These are phyloP conservation scores for Wallemia hederae DNA, from an alignment of 1,284 basidiomycete species.

Conservation along the genomic window DNA sequence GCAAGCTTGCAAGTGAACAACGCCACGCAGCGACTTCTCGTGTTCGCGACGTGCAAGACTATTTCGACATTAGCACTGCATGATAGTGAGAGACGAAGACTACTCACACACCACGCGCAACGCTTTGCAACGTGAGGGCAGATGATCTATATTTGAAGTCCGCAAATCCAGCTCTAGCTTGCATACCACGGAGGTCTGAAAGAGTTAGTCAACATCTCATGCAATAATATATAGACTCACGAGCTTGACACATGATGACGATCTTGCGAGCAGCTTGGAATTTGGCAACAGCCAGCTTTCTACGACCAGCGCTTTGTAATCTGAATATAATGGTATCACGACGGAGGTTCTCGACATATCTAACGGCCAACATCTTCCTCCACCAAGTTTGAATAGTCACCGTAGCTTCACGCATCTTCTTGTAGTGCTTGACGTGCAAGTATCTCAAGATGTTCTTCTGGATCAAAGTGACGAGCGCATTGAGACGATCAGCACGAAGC, in stretches of 20 bases:
- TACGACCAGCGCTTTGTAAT: slow-evolving; percentile 43
- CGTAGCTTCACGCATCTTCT: slow-evolving; percentile 35
- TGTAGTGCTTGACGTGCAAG: slow-evolving; percentile 57
- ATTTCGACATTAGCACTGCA: neutral
- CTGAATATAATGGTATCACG: slow-evolving; percentile 42
- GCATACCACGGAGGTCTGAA: slow-evolving; percentile 47
- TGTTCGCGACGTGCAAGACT: neutral
- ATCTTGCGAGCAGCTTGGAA: slow-evolving; percentile 35
- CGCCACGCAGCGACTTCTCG: slow-evolving; percentile 15
- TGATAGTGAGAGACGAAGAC: neutral
- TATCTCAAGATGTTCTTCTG: slow-evolving; percentile 86
- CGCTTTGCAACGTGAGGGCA: slow-evolving; percentile 38
- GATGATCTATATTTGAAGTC: slow-evolving; percentile 33
- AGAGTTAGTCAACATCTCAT: slow-evolving; percentile 2
- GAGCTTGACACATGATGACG: slow-evolving; percentile 49
- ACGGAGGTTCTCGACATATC: slow-evolving; percentile 38
- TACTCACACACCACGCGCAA: slow-evolving; percentile 10
- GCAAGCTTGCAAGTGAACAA: slow-evolving; percentile 72
- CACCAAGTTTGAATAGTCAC: slow-evolving; percentile 82
- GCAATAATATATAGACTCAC: slow-evolving; percentile 25
- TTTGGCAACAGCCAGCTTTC: slow-evolving; percentile 39
- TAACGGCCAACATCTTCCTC: slow-evolving; percentile 50
- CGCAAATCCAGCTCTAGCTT: slow-evolving; percentile 35
- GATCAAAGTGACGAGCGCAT: slow-evolving; percentile 69
- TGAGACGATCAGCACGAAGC: slow-evolving; percentile 56